phyloP scores from a whole-genome alignment of 768 basidiomycete genomes.

The Auriscalpium vulgare region DNA sequence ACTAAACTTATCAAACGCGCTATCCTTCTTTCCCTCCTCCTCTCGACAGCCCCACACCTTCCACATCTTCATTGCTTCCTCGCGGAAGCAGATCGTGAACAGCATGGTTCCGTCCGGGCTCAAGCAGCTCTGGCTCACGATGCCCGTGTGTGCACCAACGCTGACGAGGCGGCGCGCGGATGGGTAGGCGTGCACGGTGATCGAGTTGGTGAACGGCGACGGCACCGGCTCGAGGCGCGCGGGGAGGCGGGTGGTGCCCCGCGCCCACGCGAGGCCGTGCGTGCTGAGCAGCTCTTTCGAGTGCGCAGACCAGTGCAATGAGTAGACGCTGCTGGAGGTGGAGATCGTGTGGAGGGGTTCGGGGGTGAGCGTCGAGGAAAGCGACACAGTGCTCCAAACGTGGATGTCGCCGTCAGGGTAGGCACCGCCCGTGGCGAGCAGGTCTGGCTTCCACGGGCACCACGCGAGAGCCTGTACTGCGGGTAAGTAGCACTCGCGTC shows the following conservation, averaged over 20 bases:
- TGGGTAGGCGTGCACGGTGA: constrained; percentile 48
- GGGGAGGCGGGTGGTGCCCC: constrained; percentile 8
- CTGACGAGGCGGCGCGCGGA: constrained; percentile 43
- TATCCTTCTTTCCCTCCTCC: constrained; percentile 7
- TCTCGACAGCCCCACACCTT: constrained; percentile 43
- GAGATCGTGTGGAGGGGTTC: constrained; percentile 40
- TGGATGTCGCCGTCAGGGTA: constrained; percentile 53
- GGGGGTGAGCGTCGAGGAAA: constrained; percentile 32
- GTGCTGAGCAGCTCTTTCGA: constrained; percentile 51
- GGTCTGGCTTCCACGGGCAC: constrained; percentile 65
- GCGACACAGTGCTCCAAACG: constrained; percentile 42
- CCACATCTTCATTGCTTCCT: constrained; percentile 70
- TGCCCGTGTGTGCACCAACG: constrained; percentile 45
- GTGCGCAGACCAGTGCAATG: constrained; percentile 52
- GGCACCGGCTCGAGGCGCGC: constrained; percentile 4
- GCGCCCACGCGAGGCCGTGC: constrained; percentile 43
- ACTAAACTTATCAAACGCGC: constrained; percentile 13
- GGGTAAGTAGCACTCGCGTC: not conserved
- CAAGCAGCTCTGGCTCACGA: constrained; percentile 54
- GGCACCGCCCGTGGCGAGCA: constrained; percentile 61
- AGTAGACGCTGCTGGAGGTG: constrained; percentile 46
- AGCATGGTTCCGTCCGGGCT: constrained; percentile 54
- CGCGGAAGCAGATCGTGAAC: constrained; percentile 55
- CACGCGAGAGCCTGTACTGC: constrained; percentile 53
- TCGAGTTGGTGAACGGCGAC: constrained; percentile 30